Evolutionary conservation across 805 yeast species (phyloP).

Genomic region (Schwanniomyces vanrijiae): DNA sequence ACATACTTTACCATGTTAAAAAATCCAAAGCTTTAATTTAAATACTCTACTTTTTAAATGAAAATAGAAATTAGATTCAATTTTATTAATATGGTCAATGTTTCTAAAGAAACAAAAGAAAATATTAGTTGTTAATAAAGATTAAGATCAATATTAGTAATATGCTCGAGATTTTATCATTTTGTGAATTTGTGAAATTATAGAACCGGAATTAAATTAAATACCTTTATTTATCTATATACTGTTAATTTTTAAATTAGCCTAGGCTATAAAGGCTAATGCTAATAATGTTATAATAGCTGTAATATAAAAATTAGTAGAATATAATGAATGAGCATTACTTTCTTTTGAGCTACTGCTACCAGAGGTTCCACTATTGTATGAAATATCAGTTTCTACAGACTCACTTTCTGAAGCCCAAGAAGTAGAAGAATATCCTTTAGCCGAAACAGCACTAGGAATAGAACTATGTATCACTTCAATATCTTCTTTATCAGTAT

Average conservation of each 20-base stretch:
- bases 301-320: neutral
- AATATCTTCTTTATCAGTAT: constrained; percentile 37
- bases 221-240: neutral
- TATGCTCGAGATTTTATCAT: neutral
- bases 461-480: constrained; percentile 45
- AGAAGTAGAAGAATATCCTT: constrained; percentile 42
- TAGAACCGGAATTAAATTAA: neutral
- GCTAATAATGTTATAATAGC: neutral
- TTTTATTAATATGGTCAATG: neutral
- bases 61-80: neutral
- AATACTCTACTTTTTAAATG: neutral
- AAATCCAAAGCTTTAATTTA: neutral
- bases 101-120: neutral
- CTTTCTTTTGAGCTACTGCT: neutral
- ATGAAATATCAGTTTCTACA: constrained; percentile 13
- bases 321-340: neutral
- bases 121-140: neutral
- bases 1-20: neutral
- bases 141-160: neutral
- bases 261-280: neutral
- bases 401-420: constrained; percentile 1
- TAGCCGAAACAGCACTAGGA: constrained; percentile 53
- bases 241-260: neutral
- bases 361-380: constrained; percentile 7
- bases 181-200: neutral